Evolutionary conservation across 75 land plant species (phyloP).

Genomic region (Cunninghamia lanceolata): DNA sequence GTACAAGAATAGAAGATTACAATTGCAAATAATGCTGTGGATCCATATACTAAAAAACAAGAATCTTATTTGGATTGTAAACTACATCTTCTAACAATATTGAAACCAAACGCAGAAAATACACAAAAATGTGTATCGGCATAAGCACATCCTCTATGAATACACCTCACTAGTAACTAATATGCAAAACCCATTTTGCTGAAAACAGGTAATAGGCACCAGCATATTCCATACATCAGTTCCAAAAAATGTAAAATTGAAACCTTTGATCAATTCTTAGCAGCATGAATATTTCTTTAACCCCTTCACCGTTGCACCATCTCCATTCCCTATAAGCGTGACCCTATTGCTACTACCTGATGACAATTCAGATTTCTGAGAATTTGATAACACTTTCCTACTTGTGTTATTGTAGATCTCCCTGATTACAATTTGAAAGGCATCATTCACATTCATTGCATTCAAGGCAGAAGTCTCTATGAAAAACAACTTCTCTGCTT

Average conservation of each 20-base stretch:
- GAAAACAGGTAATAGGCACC: background rate
- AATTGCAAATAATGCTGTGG: too few relatives aligned
- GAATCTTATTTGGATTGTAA: background rate
- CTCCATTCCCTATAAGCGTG: background rate
- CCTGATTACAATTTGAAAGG: conserved; percentile 43
- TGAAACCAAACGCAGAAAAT: background rate
- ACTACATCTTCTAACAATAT: background rate
- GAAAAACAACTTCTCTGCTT: conserved; percentile 43
- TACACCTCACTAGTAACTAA: background rate
- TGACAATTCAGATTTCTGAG: conserved; percentile 14
- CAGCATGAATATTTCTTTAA: conserved; percentile 2
- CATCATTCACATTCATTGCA: conserved; percentile 44
- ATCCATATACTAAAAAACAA: too few relatives aligned
- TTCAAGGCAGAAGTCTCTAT: conserved; percentile 55
- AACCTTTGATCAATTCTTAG: background rate
- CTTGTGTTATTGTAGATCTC: conserved; percentile 44
- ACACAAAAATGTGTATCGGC: background rate
- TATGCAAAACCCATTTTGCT: background rate
- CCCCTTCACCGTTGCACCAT: background rate
- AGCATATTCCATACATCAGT: background rate
- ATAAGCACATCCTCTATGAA: background rate
- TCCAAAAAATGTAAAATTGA: background rate
- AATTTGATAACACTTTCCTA: conserved; percentile 24
- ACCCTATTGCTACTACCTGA: background rate
- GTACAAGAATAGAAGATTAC: too few relatives aligned